Base-by-base conservation (phyloP, 345 rosid genomes). In the Gossypium stocksii region DNA sequence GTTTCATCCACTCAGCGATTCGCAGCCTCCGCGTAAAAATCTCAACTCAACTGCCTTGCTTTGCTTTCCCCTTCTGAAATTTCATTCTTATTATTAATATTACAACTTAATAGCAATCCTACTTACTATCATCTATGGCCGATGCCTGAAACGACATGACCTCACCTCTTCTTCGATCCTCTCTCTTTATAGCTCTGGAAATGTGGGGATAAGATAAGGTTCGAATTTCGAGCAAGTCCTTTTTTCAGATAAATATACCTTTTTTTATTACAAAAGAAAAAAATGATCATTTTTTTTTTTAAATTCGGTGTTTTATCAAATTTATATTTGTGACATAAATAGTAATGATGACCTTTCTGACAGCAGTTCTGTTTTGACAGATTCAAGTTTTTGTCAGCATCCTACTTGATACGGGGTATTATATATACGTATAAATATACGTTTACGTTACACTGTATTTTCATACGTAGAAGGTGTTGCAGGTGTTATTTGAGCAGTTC, bases 161-260 rank as follows among this genome's bases (percentile, higher is more conserved):
- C 34, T 12, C 56, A 46, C 48, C 43, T 20, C 13, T 8, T 11
- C 49, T 14, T 2, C 14, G 29, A 23, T 16, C 38, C 52, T 23
- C 41, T 23, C 22, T 20, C 43, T 49, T 48, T 10, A 5, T 29
- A 51, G 6, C 25, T 5, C 73, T 61, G 27, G 17, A 52, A 70
- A 52, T 17, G 23, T 29, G 73, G 60, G 73, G 46, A 70, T 70
- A 52, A 70, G 59, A 29, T 70, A 29, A 70, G 73, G 73, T 70
- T 52, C 61, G 60, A 52, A 51, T 52, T 52, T 34, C 61, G 60
- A 29, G 17, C 38, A 43, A 6, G n/a, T 5, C 60, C 11, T 54
- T 3, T 70, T 51, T 70, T 70, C 8, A 17, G 25, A n/a, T 69
- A 17, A 51, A 9, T 29, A 2, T 15, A 0, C 20, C 2, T 2